Conservation (phyloP, 2,329 filamentous ascomycete species). For the Scedosporium dehoogii region DNA sequence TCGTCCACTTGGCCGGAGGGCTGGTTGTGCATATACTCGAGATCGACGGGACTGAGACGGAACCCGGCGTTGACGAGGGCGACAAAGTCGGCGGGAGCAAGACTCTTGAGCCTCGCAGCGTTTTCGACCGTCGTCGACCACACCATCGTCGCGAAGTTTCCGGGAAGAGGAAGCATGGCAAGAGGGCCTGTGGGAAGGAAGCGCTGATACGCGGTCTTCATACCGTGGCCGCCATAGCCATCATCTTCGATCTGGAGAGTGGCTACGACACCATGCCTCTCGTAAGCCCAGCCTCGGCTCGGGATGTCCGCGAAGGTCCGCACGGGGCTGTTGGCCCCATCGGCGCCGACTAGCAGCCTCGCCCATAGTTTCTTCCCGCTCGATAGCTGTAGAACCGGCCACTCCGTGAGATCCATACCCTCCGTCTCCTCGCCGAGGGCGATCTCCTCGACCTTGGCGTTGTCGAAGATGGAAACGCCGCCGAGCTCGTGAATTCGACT, state of each 20-base stretch:
- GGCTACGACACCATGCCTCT: slow-evolving; percentile 81
- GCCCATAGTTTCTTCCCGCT: slow-evolving; percentile 62
- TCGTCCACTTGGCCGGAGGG: slow-evolving; percentile 57
- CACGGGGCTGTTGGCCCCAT: slow-evolving; percentile 91
- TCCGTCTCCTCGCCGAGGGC: slow-evolving; percentile 59
- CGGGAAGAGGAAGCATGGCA: slow-evolving; percentile 81
- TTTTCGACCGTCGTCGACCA: slow-evolving; percentile 86
- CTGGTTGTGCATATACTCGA: slow-evolving; percentile 70
- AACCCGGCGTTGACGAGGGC: slow-evolving; percentile 93
- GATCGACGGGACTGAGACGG: slow-evolving; percentile 66
- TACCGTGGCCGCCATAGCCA: slow-evolving; percentile 41
- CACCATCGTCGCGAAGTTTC: slow-evolving; percentile 73
- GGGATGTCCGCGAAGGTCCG: slow-evolving; percentile 79
- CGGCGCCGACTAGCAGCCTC: slow-evolving; percentile 80
- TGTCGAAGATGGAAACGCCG: slow-evolving; percentile 61
- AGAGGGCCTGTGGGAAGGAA: slow-evolving; percentile 90
- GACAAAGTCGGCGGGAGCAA: slow-evolving; percentile 63
- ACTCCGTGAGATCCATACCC: slow-evolving; percentile 67
- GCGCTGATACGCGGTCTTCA: slow-evolving; percentile 81
- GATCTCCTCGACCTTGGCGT: slow-evolving; percentile 72
- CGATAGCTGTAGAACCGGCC: slow-evolving; percentile 73
- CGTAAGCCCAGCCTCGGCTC: slow-evolving; percentile 87
- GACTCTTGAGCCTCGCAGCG: slow-evolving; percentile 67
- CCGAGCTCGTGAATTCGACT: slow-evolving; percentile 60
- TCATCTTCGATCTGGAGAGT: slow-evolving; percentile 64